Conservation (phyloP, 805 yeast species). For the Cyberlindnera lachancei region DNA sequence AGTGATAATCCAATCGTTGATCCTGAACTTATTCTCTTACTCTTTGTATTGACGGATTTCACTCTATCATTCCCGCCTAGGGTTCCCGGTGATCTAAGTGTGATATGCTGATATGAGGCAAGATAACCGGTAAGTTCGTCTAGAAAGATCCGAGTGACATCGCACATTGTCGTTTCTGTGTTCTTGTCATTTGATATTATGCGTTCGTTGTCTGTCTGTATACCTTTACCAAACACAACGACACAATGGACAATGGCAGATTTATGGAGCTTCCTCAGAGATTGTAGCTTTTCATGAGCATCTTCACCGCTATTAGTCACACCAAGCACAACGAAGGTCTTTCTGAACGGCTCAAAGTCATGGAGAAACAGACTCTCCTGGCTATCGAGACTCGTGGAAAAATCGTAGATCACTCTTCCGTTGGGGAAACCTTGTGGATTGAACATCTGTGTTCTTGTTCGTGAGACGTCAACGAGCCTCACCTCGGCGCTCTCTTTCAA, state of each 20-base stretch:
- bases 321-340: slow-evolving; percentile 58
- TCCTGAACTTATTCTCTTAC: slow-evolving; percentile 30
- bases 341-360: slow-evolving; percentile 87
- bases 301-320: slow-evolving; percentile 21
- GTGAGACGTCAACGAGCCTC: slow-evolving; percentile 67
- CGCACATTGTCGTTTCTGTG: slow-evolving; percentile 65
- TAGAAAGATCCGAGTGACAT: slow-evolving; percentile 57
- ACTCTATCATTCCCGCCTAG: slow-evolving; percentile 42
- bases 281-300: slow-evolving; percentile 22
- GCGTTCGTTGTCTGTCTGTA: background rate
- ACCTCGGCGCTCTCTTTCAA: slow-evolving; percentile 52
- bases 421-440: slow-evolving; percentile 82
- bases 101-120: slow-evolving; percentile 67
- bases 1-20: slow-evolving; percentile 16
- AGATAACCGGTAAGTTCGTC: slow-evolving; percentile 60
- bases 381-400: slow-evolving; percentile 37
- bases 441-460: slow-evolving; percentile 51
- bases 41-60: slow-evolving; percentile 30
- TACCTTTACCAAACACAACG: slow-evolving; percentile 38
- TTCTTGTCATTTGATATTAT: slow-evolving; percentile 16
- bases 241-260: slow-evolving; percentile 46
- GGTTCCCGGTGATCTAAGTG: slow-evolving; percentile 75
- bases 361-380: slow-evolving; percentile 60
- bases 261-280: slow-evolving; percentile 41
- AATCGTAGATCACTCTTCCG: slow-evolving; percentile 63